These are phyloP conservation scores for Rubus idaeus DNA, from an alignment of 306 rosid species.

Conservation along the genomic window DNA sequence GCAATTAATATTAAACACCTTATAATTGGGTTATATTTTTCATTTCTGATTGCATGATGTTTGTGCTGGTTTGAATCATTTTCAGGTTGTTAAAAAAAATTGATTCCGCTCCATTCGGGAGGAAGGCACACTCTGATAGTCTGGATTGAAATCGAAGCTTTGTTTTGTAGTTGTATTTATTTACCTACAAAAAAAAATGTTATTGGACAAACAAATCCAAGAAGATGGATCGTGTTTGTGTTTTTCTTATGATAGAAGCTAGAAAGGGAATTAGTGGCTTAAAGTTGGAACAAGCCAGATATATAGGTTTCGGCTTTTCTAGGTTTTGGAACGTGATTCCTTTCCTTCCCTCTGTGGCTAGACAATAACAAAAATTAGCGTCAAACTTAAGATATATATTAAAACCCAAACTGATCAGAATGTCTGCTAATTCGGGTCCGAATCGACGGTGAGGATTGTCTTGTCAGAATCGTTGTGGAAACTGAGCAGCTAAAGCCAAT, in stretches of 20 bases:
- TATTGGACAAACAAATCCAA: background rate
- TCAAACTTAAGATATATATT: constrained; percentile 14
- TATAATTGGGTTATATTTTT: too few relatives aligned
- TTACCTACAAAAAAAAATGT: background rate
- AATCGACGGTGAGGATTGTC: constrained; percentile 24
- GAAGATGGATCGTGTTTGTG: background rate
- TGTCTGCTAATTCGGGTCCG: constrained; percentile 17
- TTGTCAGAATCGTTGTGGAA: constrained; percentile 6
- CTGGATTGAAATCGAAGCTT: background rate
- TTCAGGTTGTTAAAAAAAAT: too few relatives aligned
- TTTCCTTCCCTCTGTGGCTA: constrained; percentile 6
- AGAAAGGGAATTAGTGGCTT: constrained; percentile 27
- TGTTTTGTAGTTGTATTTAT: background rate
- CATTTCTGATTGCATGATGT: too few relatives aligned
- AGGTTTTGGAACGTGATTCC: constrained; percentile 30
- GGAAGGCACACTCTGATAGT: too few relatives aligned
- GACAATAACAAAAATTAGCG: constrained; percentile 13
- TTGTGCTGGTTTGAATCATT: too few relatives aligned
- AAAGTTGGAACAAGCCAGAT: constrained; percentile 28
- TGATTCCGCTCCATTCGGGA: too few relatives aligned
- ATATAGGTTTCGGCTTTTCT: background rate
- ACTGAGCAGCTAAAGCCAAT: background rate
- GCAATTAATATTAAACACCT: too few relatives aligned
- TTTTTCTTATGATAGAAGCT: background rate
- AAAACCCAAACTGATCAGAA: constrained; percentile 14